phyloP scores from a whole-genome alignment of 495 filamentous ascomycete species.

The Cenococcum geophilum region DNA sequence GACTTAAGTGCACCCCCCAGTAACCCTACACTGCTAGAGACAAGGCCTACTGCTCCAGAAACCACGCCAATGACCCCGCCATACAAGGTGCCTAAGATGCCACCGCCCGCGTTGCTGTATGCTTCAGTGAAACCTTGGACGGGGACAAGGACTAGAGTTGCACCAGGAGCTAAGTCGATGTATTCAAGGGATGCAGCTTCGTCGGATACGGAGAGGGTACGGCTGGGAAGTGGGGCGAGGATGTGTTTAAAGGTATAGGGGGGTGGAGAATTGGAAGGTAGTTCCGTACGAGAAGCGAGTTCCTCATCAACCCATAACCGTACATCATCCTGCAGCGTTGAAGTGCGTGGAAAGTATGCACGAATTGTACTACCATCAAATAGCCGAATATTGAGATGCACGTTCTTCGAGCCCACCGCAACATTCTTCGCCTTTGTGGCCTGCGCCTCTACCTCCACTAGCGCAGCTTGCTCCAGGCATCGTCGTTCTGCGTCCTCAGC shows the following conservation, averaged over 20 bases:
- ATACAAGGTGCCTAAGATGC: slow-evolving; percentile 14
- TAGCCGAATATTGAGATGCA: slow-evolving; percentile 75
- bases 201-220: slow-evolving; percentile 62
- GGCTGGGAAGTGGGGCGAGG: slow-evolving; percentile 69
- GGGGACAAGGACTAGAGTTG: slow-evolving; percentile 77
- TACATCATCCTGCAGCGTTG: slow-evolving; percentile 58
- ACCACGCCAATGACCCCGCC: slow-evolving; percentile 19
- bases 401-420: background rate
- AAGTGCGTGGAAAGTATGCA: slow-evolving; percentile 52
- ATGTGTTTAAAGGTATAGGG: slow-evolving; percentile 79
- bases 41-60: slow-evolving; percentile 35
- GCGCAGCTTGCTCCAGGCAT: slow-evolving; percentile 11
- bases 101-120: slow-evolving; percentile 44
- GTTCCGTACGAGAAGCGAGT: slow-evolving; percentile 8
- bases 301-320: slow-evolving; percentile 65
- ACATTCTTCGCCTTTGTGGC: background rate
- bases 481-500: background rate
- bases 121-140: slow-evolving; percentile 56
- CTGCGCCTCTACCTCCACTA: slow-evolving; percentile 15
- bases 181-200: slow-evolving; percentile 61
- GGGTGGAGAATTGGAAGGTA: slow-evolving; percentile 13
- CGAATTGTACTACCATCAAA: slow-evolving; percentile 79
- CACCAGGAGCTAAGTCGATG: slow-evolving; percentile 65
- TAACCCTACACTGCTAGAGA: slow-evolving; percentile 36
- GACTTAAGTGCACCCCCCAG: slow-evolving; percentile 48